Base-by-base conservation (phyloP, 108 stramenopile genomes). In the Conticribra guillardii region DNA sequence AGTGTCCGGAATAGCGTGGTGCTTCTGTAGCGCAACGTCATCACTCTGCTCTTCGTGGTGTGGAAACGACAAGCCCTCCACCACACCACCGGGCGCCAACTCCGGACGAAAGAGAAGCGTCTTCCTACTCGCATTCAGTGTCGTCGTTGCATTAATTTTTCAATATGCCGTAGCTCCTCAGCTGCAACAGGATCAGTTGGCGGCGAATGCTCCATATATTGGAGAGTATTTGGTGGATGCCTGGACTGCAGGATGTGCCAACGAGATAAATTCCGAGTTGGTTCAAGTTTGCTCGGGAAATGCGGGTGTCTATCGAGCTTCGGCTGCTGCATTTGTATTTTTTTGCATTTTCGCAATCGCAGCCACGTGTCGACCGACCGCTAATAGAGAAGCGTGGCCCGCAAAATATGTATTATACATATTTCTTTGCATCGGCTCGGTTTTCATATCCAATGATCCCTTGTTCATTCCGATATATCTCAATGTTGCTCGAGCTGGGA, bases 1-100 rank as follows among this genome's bases (percentile, higher is more conserved):
- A 27, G 63, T 60, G 33, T 54, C 86, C 16, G 80, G 85, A 14
- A 28, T 76, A n/a, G 58, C 74, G 1, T 92, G 85, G 75, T 95
- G 94, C 71, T 89, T 86, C 75, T 86, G 94, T 65, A 79, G 85
- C 30, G 94, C 94, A 29, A 61, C 84, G 17, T 66, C 81, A 11
- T 89, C 88, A 1, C 70, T 95, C 17, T 73, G 86, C 28, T 54
- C 70, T 17, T 69, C 87, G 0, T 95, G 94, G 71, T 90, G 87
- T 46, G 94, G 94, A 15, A 95, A 92, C 55, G 94, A 95, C 79
- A 95, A 95, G 59, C 81, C 89, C 24, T 92, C 90, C 17, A 71
- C 81, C 9, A 54, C 79, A 16, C 82, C 90, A 2, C 90, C 90
- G 0, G 74, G 87, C 37, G 85, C 85, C 1, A 81, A 76, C 3